phyloP scores from a whole-genome alignment of 305 asterid species.

The Solanum hybrid region DNA sequence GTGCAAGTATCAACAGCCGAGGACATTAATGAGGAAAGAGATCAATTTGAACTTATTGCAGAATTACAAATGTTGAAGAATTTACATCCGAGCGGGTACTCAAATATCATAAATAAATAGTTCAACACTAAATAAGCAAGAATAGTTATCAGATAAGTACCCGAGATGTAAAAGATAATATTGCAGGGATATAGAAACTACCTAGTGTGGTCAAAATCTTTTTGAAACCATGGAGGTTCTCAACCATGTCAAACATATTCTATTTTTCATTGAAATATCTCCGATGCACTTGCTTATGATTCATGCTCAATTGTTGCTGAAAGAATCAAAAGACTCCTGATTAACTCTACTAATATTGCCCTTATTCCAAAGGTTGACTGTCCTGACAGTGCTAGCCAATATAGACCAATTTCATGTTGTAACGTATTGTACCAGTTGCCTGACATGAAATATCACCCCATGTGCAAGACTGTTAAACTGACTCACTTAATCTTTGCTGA shows the following conservation, averaged over 20 bases:
- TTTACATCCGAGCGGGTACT: neutral
- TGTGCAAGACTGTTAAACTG: neutral
- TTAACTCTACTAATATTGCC: neutral
- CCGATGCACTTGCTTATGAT: neutral
- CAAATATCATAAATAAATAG: neutral
- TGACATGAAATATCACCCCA: neutral
- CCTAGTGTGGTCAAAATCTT: neutral
- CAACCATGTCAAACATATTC: neutral
- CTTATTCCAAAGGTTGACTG: neutral
- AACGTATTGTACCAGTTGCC: neutral
- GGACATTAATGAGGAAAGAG: neutral
- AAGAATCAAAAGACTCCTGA: neutral
- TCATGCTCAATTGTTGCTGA: neutral
- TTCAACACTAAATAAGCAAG: neutral
- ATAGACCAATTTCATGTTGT: neutral
- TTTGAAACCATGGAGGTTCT: neutral
- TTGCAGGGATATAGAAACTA: neutral
- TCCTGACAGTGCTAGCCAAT: neutral
- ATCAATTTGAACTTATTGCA: neutral
- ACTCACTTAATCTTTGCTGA: neutral
- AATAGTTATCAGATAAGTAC: neutral
- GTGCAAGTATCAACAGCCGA: neutral
- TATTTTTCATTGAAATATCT: neutral
- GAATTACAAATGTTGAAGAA: neutral
- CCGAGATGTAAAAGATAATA: neutral